Base-by-base conservation (phyloP, 2,329 filamentous ascomycete genomes). In the Neodidymelliopsis sp. region DNA sequence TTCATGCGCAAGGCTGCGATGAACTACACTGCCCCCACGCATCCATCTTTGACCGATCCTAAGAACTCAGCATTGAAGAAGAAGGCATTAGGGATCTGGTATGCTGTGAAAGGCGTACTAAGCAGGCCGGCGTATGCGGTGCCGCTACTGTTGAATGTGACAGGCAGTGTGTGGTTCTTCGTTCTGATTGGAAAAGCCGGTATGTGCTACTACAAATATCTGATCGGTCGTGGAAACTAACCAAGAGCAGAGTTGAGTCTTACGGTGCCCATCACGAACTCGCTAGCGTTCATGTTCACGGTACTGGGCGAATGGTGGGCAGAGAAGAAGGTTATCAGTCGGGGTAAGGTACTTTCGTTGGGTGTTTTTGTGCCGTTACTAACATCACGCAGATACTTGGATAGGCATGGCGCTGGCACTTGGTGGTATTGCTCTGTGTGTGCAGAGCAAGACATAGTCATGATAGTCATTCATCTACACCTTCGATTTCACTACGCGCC, bases 151-250 rank as follows among this genome's bases (percentile, higher is more conserved):
- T 75, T 96, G 49, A 97, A 97, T 70, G 76, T 97, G 42, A 96
- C 93, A 2, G 93, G 93, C 22, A 96, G 91, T 67, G 82, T 97
- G 45, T 97, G 93, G 93, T 97, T 97, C 75, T 97, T 97, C 64
- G 75, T 97, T 60, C 78, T 97, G 57, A 93, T 97, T 74, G 93
- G 93, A 6, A 85, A 94, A 72, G 92, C 92, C 64, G 91, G 91
- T 95, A 74, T 62, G 88, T 81, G 20, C 12, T 7, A 10, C 10
- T 15, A 8, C 9, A 11, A 16, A 12, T 6, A 4, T 10, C 12
- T 8, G 7, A 8, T 12, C 2, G 7, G 8, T 8, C 6, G 22
- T 9, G 23, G 15, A 15, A n/a, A 27, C 56, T 62, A 22, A 65
- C n/a, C 28, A 18, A 20, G 11, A 16, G 30, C 41, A 94, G 93